A percentile compares a stretch with the other conserved stretches of the same genome.
phyloP scores from a whole-genome alignment of 768 basidiomycete genomes.

The Termitomyces sp. region DNA sequence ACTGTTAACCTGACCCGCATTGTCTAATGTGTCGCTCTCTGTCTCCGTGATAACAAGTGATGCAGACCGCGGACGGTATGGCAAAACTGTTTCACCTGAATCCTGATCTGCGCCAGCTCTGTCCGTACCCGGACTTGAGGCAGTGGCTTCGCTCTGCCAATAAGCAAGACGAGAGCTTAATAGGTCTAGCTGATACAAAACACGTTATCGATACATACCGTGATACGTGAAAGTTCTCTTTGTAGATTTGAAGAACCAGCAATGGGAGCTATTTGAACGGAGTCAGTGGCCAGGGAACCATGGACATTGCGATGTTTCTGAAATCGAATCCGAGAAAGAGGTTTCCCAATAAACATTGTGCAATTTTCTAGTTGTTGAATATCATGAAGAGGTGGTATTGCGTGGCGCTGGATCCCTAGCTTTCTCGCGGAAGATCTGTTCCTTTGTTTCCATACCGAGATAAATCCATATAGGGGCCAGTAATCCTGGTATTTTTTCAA shows the following conservation, averaged over 20 bases:
- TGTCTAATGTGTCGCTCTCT: not conserved
- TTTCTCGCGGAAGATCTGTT: not conserved
- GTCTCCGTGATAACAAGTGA: not conserved
- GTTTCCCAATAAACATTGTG: not conserved
- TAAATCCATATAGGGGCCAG: not conserved
- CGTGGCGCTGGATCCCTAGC: not conserved
- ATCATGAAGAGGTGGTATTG: not conserved
- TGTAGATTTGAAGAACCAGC: not conserved
- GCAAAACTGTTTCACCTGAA: not conserved
- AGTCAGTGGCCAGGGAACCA: not conserved
- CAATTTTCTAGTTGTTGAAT: not conserved
- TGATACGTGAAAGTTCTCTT: not conserved
- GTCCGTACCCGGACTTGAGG: not conserved
- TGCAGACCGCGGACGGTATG: not conserved
- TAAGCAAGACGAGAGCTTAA: not conserved
- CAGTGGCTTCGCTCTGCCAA: not conserved
- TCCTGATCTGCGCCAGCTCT: not conserved
- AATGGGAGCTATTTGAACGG: not conserved
- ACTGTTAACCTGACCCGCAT: not conserved
- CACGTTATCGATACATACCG: not conserved
- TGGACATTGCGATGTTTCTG: not conserved
- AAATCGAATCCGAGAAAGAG: not conserved
- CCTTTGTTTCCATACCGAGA: not conserved
- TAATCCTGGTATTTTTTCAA: not conserved
- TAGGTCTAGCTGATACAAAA: not conserved